These are phyloP conservation scores for Aquilaria sinensis DNA, from an alignment of 345 rosid species.

Conservation along the genomic window DNA sequence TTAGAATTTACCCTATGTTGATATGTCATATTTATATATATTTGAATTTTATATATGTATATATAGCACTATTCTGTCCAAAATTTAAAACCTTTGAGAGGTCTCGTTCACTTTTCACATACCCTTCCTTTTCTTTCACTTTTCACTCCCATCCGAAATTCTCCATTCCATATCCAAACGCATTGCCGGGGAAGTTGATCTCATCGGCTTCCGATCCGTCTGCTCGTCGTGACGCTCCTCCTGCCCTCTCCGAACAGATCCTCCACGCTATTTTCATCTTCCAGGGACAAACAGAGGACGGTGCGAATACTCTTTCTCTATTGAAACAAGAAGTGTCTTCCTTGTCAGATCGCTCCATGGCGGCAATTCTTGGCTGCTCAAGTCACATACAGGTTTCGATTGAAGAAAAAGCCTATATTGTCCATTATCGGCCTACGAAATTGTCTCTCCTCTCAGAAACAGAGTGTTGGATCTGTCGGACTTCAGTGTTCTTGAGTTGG, in stretches of 20 bases:
- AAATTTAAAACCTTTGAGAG: no score
- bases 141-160: slow-evolving; percentile 22
- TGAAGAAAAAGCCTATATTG: background rate
- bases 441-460: background rate
- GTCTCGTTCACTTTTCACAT: no score
- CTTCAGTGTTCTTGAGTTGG: slow-evolving; percentile 1
- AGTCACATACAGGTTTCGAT: background rate
- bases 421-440: background rate
- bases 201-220: slow-evolving; percentile 25
- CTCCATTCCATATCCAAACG: slow-evolving; percentile 7
- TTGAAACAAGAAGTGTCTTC: slow-evolving; percentile 11
- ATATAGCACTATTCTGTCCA: no score
- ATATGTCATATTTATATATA: no score
- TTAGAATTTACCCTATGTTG: no score
- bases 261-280: background rate
- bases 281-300: background rate
- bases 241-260: slow-evolving; percentile 3
- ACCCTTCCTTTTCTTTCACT: slow-evolving; percentile 5
- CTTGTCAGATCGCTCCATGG: slow-evolving; percentile 5
- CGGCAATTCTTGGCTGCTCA: slow-evolving; percentile 7
- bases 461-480: slow-evolving; percentile 5
- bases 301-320: background rate
- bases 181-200: slow-evolving; percentile 14
- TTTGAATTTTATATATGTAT: no score
- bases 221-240: slow-evolving; percentile 27